Percentiles rank a stretch among this genome's conserved stretches.
phyloP scores from a whole-genome alignment of 2,329 filamentous ascomycete species.

The Pochonia chlamydosporia region DNA sequence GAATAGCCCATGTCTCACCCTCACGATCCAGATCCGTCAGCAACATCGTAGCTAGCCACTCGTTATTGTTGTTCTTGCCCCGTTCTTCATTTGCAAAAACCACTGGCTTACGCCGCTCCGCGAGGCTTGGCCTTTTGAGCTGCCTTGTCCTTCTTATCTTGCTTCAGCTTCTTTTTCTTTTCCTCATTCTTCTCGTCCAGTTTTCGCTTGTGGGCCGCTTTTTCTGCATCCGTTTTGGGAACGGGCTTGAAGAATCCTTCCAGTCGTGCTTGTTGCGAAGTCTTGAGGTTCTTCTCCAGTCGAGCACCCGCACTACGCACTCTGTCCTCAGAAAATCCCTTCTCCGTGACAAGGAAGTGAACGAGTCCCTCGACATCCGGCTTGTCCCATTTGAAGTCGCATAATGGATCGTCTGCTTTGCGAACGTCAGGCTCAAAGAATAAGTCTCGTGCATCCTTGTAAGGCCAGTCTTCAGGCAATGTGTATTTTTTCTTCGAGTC shows the following conservation, averaged over 20 bases:
- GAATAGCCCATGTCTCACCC: too few relatives aligned
- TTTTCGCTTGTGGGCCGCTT: conserved; percentile 83
- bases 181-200: conserved; percentile 86
- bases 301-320: conserved; percentile 74
- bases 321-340: conserved; percentile 94
- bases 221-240: conserved; percentile 81
- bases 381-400: conserved; percentile 96
- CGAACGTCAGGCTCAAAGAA: conserved; percentile 91
- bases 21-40: background rate
- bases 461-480: conserved; percentile 96
- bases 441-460: conserved; percentile 80
- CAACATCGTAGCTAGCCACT: too few relatives aligned
- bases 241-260: conserved; percentile 97
- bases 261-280: conserved; percentile 79
- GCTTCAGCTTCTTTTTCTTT: conserved; percentile 92
- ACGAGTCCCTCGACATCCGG: conserved; percentile 88
- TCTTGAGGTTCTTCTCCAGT: conserved; percentile 86
- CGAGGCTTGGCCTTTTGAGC: conserved; percentile 83
- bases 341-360: conserved; percentile 84
- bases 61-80: too few relatives aligned
- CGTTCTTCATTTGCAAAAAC: background rate
- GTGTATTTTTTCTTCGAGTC: conserved; percentile 74
- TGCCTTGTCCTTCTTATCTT: conserved; percentile 92
- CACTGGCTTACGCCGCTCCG: conserved; percentile 40
- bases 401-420: conserved; percentile 73